A percentile compares a stretch with the other conserved stretches of the same genome.
Evolutionary conservation across 2,329 filamentous ascomycete species (phyloP).

Genomic region (Lachnellula cervina): DNA sequence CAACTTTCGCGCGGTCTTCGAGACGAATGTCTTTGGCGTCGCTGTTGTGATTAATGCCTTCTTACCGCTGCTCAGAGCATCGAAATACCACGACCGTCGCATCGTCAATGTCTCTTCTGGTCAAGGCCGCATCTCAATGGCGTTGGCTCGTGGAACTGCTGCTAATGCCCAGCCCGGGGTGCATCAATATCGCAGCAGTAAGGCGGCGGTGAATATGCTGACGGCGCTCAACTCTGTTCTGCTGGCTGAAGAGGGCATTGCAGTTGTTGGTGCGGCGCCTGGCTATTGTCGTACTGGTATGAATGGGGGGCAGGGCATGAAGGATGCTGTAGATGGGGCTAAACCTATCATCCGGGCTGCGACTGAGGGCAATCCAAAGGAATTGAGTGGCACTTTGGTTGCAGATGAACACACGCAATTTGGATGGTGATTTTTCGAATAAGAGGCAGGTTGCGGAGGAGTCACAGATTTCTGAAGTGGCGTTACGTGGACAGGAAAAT

Average conservation of each 20-base stretch:
- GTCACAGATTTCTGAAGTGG: no score
- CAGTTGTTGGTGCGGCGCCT: neutral
- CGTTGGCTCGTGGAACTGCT: neutral
- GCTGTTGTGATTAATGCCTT: constrained; percentile 6
- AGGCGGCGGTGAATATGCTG: neutral
- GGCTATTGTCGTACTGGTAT: neutral
- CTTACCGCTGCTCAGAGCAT: neutral
- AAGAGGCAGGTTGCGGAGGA: no score
- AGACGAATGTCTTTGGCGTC: constrained; percentile 10
- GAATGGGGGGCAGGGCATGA: neutral
- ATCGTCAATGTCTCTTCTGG: neutral
- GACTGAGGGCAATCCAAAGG: neutral
- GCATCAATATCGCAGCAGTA: neutral
- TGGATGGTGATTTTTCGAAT: no score
- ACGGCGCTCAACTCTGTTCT: neutral
- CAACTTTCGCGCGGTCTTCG: constrained; percentile 1
- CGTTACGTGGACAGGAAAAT: no score
- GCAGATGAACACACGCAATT: no score
- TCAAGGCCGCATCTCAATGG: neutral
- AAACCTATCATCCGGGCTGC: neutral
- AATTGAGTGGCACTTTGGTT: neutral
- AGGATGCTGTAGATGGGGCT: neutral
- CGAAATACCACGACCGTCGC: neutral
- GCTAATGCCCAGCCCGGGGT: neutral
- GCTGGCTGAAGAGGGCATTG: neutral